phyloP scores from a whole-genome alignment of 768 basidiomycete species.

The Suillus cothurnatus region DNA sequence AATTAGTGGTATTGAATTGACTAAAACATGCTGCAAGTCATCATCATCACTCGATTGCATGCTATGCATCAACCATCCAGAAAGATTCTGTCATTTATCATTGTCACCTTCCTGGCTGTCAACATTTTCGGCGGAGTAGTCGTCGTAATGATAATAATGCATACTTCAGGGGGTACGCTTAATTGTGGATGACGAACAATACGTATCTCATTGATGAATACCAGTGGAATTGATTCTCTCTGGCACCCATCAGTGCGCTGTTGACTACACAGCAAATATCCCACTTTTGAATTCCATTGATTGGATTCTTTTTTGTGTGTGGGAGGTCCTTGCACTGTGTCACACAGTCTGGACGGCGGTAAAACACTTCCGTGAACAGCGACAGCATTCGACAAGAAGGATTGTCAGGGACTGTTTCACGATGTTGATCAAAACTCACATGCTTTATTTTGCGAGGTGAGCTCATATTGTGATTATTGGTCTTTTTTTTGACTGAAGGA shows the following conservation, averaged over 20 bases:
- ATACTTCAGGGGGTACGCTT: not conserved
- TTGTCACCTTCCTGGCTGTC: not conserved
- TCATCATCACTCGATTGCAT: not conserved
- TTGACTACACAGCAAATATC: rapidly evolving
- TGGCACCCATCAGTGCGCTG: not conserved
- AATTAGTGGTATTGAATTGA: not conserved
- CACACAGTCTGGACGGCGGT: not conserved
- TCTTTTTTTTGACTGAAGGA: not conserved
- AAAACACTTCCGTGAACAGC: not conserved
- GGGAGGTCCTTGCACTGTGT: not conserved
- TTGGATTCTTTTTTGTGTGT: not conserved
- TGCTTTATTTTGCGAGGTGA: not conserved
- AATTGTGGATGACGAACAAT: not conserved
- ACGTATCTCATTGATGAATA: not conserved
- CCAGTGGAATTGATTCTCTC: not conserved
- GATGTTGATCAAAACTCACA: not conserved
- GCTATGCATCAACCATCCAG: not conserved
- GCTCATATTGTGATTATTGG: not conserved
- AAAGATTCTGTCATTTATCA: not conserved
- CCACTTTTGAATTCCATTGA: not conserved
- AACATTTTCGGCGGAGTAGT: not conserved
- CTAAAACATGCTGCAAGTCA: not conserved
- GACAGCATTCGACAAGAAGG: not conserved
- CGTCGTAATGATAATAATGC: not conserved
- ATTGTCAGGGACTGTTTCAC: not conserved